Evolutionary conservation across 805 yeast genomes (phyloP).

Genomic region (Sugiyamaella chiloensis): DNA sequence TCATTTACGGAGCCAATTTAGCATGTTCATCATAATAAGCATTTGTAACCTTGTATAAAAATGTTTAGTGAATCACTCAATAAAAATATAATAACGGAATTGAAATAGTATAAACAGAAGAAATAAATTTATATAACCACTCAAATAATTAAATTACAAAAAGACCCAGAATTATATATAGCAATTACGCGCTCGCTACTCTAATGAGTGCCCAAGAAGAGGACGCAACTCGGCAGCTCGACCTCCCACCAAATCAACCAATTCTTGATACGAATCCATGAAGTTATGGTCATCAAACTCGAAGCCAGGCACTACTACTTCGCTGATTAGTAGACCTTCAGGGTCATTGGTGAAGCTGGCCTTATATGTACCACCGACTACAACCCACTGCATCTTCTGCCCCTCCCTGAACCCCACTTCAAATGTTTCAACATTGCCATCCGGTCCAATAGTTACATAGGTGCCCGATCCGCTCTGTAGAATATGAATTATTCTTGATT

Average conservation of each 20-base stretch:
- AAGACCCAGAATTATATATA: too few species aligned
- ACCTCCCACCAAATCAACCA: slow-evolving; percentile 13
- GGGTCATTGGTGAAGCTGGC: slow-evolving; percentile 42
- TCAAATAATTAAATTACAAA: too few species aligned
- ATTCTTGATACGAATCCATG: slow-evolving; percentile 27
- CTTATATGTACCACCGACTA: slow-evolving; percentile 58
- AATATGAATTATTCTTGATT: slow-evolving; percentile 53
- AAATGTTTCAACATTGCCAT: slow-evolving; percentile 48
- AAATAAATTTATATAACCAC: too few species aligned
- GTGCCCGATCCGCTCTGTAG: slow-evolving; percentile 55
- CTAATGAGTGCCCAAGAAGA: slow-evolving; percentile 5
- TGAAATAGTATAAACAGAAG: too few species aligned
- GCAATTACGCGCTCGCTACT: too few species aligned
- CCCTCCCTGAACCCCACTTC: slow-evolving; percentile 53
- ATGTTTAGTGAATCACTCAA: too few species aligned
- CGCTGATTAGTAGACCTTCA: slow-evolving; percentile 44
- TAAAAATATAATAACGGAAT: too few species aligned
- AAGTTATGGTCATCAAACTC: slow-evolving; percentile 53
- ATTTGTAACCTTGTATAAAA: too few species aligned
- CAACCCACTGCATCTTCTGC: slow-evolving; percentile 59
- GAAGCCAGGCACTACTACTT: slow-evolving; percentile 61
- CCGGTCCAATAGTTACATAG: slow-evolving; percentile 51
- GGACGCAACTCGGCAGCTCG: slow-evolving; percentile 8
- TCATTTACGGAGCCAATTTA: too few species aligned
- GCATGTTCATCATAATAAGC: too few species aligned